Evolutionary conservation across 768 basidiomycete genomes (phyloP), one percentile per base, ranked within the genome.

Genomic region (Boletus pseudo-olivaceus): DNA sequence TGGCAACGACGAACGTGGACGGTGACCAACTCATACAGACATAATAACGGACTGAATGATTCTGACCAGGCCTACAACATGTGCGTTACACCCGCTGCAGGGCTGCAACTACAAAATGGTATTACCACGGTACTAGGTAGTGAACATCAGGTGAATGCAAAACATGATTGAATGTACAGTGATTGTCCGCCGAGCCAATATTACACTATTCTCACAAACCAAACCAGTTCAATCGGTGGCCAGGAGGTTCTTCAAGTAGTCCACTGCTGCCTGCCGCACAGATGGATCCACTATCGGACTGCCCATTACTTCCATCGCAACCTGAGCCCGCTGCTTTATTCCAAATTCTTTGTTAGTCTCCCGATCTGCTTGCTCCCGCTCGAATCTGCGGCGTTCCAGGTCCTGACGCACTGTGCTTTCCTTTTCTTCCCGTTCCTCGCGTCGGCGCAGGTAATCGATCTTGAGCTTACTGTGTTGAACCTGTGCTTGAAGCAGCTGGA

Each of bases 211-310:
- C 23, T 51, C 49, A 49, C 44, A 60, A 60, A 51, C 38, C 52
- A 30, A 63, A 55, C 57, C 53, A 60, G 61, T 58, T 70, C 61
- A 70, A 47, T 72, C 68, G 0, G 66, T 60, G 35, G 66, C 65
- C 57, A 88, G 84, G 29, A 88, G 71, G 63, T 80, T 84, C 71
- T 85, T 86, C 60, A 90, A 71, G 71, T 86, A 90, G 47, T 88
- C 87, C 40, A 82, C 78, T 4, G 87, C 87, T 5, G 82, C 82
- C 59, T 82, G 80, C 67, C 82, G 84, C 49, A 88, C 75, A 11
- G 76, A 74, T n/a, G 75, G 75, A 56, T 88, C 85, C 8, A 82
- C 76, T 35, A 71, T 73, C 7, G 79, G 77, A 57, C 83, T 87
- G 20, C 76, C 75, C 57, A 90, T 69, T 38, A 90, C 56, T 48